Evolutionary conservation across 1,284 basidiomycete genomes (phyloP), one percentile per base, ranked within the genome.

Genomic region (Stygiomarasmius scandens): DNA sequence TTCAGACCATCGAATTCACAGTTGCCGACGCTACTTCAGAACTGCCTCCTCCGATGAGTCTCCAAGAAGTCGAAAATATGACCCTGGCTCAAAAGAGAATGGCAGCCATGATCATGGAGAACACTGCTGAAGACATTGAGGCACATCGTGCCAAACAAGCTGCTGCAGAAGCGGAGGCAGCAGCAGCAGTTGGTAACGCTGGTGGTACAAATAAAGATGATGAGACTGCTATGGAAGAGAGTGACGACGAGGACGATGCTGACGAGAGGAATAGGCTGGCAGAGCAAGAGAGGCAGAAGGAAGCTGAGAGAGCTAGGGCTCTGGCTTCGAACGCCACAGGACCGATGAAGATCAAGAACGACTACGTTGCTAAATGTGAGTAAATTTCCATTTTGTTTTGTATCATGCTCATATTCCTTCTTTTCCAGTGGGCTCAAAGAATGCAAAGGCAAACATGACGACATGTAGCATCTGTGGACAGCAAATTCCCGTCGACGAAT

Each of bases 1-100:
- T 98, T 16, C 95, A 98, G 70, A 99, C 96, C 20, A 98, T 99
- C 65, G 97, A 99, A 72, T 97, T 99, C 68, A 99, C 97, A 10
- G 87, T 90, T 52, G 90, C 90, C 3, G 97, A 99, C 71, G 88
- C 92, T 59, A 86, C 88, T 44, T 88, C 95, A 25, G 95, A 98
- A 67, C 79, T 99, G 24, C 97, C 97, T 10, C 89, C 93, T 23
- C 97, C 97, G 0, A 96, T 96, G 84, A 96, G 86, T 64, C 86
- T 98, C 27, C 88, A 95, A 66, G 95, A 98, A 69, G 89, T 99
- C 19, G 93, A 97, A 77, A 93, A 87, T 67, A 98, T 98, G 93
- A 96, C 94, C 8, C 76, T 98, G 49, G 93, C 95, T 0, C 96
- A 99, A 80, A 96, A 97, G 80, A 86, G 94, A 66, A 98, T 98